phyloP scores from a whole-genome alignment of 225 moss, liverwort and hornwort genomes.

The Physcomitrium patens region DNA sequence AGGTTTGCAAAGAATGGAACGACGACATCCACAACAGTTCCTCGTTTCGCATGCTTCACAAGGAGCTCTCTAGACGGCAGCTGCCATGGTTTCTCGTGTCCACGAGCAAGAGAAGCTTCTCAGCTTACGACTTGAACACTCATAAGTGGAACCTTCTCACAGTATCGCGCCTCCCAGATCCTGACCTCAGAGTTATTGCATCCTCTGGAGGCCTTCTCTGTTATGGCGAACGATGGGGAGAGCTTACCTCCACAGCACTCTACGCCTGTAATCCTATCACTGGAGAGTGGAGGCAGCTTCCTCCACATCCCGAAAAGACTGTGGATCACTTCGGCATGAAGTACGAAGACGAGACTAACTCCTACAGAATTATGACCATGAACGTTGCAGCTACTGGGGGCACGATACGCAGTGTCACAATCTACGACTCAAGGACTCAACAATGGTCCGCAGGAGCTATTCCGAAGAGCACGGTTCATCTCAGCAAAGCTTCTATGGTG shows the following conservation, averaged over 20 bases:
- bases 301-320: slow-evolving; percentile 50
- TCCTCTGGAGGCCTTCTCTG: slow-evolving; percentile 48
- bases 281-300: slow-evolving; percentile 43
- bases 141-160: slow-evolving; percentile 40
- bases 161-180: slow-evolving; percentile 40
- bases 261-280: slow-evolving; percentile 51
- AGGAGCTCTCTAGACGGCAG: slow-evolving; percentile 31
- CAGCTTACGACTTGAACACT: slow-evolving; percentile 37
- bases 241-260: slow-evolving; percentile 34
- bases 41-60: slow-evolving; percentile 37
- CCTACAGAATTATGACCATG: slow-evolving; percentile 54
- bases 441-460: slow-evolving; percentile 35
- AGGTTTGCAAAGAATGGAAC: slow-evolving; percentile 48
- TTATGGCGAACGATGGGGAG: slow-evolving; percentile 41
- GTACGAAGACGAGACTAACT: slow-evolving; percentile 26
- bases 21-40: slow-evolving; percentile 28
- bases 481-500: slow-evolving; percentile 46
- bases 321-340: slow-evolving; percentile 61
- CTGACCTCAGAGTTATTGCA: slow-evolving; percentile 47
- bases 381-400: slow-evolving; percentile 37
- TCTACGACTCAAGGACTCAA: slow-evolving; percentile 40
- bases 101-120: slow-evolving; percentile 39
- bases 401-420: slow-evolving; percentile 35
- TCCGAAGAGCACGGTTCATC: slow-evolving; percentile 34
- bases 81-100: slow-evolving; percentile 51